Evolutionary conservation across 495 filamentous ascomycete species (phyloP), one percentile per base, ranked within the genome.

Genomic region (Staphylotrichum tortipilum): DNA sequence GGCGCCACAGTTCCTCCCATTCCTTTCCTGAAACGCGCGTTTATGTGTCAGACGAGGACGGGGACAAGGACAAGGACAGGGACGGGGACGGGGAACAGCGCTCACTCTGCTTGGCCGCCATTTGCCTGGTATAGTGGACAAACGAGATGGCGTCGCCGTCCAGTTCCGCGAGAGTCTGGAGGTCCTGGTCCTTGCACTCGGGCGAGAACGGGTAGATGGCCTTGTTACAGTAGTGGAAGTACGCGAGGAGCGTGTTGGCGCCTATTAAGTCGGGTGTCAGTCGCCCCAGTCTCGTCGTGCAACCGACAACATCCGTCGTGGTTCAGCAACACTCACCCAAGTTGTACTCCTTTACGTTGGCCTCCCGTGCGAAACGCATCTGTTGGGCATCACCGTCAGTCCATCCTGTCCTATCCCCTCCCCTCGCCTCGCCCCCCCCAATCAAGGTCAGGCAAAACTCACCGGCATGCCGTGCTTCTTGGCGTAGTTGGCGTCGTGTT

Each of bases 151-250:
- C 63, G 4, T 61, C 28, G 26, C 68, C 64, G 44, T 73, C 68
- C n/a, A 75, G 65, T 23, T 67, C 62, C 23, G 70, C 73, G 23
- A 76, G 52, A n/a, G 52, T 63, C 30, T 60, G 58, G 40, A 76
- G 57, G 23, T 75, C 73, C 31, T 70, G 60, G 21, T 76, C 73
- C 50, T 68, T 73, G 58, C 72, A 76, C 29, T 74, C 68, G 9
- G 56, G 37, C 3, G 73, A 74, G 58, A 76, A 76, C 22, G 73
- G 73, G 44, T 71, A 69, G 45, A 70, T 59, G 23, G 68, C 75
- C 59, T 78, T 79, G 58, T 77, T 80, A 59, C 72, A 76, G 64
- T 79, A 77, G 63, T 81, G 78, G 38, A 77, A 81, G 56, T 80
- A 77, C 22, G 73, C 70, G 8, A 81, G 62, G 31, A 81, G 59